These are phyloP conservation scores for Boletus pseudo-olivaceus DNA, from an alignment of 768 basidiomycete species.

Conservation along the genomic window DNA sequence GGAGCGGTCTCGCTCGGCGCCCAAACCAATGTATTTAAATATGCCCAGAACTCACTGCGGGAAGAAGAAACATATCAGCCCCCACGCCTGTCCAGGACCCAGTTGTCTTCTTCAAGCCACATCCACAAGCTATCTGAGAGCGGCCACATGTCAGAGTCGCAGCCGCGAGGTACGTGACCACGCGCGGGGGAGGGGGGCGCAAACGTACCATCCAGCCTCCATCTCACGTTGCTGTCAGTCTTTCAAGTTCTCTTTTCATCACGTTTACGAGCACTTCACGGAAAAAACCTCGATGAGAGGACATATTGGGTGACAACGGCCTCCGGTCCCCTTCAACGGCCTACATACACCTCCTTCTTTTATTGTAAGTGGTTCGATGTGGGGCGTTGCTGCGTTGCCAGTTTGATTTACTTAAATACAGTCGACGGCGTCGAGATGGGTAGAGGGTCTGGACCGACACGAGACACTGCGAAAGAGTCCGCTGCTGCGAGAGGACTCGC, in stretches of 20 bases:
- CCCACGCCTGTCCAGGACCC: not conserved
- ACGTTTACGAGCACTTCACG: not conserved
- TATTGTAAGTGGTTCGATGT: slow-evolving; percentile 3
- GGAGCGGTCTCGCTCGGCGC: too few species aligned
- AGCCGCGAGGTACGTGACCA: not conserved
- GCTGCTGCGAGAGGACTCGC: slow-evolving; percentile 12
- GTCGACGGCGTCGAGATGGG: slow-evolving; percentile 12
- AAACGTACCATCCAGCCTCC: too few species aligned
- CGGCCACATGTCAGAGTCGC: not conserved
- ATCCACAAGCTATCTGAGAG: too few species aligned
- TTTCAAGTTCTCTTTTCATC: slow-evolving; percentile 2
- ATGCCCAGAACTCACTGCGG: too few species aligned
- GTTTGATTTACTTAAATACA: not conserved
- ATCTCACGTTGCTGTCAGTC: not conserved
- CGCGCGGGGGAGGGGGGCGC: too few species aligned
- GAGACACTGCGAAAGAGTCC: slow-evolving; percentile 7
- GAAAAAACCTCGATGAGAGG: not conserved
- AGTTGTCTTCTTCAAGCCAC: not conserved
- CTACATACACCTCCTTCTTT: slow-evolving; percentile 4
- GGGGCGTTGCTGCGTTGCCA: not conserved
- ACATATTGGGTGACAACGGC: too few species aligned
- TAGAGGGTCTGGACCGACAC: slow-evolving; percentile 9
- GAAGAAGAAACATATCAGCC: not conserved
- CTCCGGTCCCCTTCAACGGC: not conserved
- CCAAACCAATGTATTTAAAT: too few species aligned